Base-by-base conservation (phyloP, 1,284 basidiomycete genomes). In the Pisolithus thermaeus region DNA sequence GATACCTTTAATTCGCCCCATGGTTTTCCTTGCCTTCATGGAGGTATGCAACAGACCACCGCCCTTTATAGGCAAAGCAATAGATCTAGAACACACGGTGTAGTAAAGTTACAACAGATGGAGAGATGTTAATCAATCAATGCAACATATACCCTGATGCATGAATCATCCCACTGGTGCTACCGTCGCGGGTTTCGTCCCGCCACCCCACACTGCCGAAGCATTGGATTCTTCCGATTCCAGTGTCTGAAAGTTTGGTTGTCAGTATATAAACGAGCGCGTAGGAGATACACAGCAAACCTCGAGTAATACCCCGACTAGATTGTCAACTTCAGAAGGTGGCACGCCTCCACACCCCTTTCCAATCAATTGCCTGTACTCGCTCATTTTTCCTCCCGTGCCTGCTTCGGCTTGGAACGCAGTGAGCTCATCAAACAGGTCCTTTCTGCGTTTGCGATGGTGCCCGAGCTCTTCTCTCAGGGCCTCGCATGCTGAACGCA, bases 291-390 rank as follows among this genome's bases (percentile, higher is more conserved):
- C 44, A 25, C 27, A 38, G 67, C 79, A 59, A 60, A 90, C 91
- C 80, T 93, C 90, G 23, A 92, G 76, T 42, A 95, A 71, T 77
- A 90, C 87, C 40, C 81, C 83, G 52, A 96, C 76, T 5, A 92
- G 84, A 55, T 81, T 80, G 61, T 97, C 93, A 30, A 97, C 87
- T 58, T 96, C 92, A 27, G 83, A 76, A 1, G 85, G 78, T 1
- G 85, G 79, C n/a, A 95, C 79, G 0, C 90, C 91, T n/a, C 90
- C 90, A 68, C 91, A 93, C 0, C 90, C 92, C 11, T 91, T 83
- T 18, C 87, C 86, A 60, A 97, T 92, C 50, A 97, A 70, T 55
- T 85, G 77, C 57, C 92, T 76, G 66, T 97, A 97, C 58, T 94
- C 88, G 1, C 81, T 78, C 81, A 97, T 93, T 55, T 85, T 79